Evolutionary conservation across 177 flowering plant species (phyloP).

Genomic region (Tripterygium wilfordii): DNA sequence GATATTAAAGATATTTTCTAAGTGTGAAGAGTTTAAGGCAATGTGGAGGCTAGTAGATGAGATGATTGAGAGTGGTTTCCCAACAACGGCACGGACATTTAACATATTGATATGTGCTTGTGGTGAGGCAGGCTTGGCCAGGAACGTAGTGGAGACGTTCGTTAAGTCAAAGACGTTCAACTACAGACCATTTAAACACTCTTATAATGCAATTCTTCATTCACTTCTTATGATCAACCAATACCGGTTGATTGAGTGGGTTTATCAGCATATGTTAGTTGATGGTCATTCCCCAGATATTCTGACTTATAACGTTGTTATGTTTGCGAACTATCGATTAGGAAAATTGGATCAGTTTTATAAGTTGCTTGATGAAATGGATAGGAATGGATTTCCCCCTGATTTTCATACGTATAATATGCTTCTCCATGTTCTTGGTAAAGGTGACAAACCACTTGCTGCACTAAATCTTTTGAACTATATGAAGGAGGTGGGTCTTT

Average conservation of each 20-base stretch:
- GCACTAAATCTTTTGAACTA: constrained; percentile 67
- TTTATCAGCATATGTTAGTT: constrained; percentile 64
- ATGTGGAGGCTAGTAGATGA: constrained; percentile 84
- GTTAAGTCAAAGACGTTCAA: constrained; percentile 67
- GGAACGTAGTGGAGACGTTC: constrained; percentile 70
- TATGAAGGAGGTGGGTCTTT: constrained; percentile 71
- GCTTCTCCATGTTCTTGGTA: constrained; percentile 76
- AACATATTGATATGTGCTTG: constrained; percentile 78
- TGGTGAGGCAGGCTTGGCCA: constrained; percentile 67
- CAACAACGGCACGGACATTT: constrained; percentile 68
- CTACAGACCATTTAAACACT: constrained; percentile 71
- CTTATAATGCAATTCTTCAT: constrained; percentile 76
- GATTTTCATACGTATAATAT: constrained; percentile 82
- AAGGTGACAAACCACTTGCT: constrained; percentile 59
- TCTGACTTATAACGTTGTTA: constrained; percentile 65
- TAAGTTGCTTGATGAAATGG: constrained; percentile 70
- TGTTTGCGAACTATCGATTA: constrained; percentile 62
- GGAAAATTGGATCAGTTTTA: constrained; percentile 68
- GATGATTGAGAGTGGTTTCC: constrained; percentile 72
- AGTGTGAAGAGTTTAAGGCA: constrained; percentile 63
- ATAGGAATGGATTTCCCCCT: constrained; percentile 49
- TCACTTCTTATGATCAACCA: constrained; percentile 51
- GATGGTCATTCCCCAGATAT: constrained; percentile 62
- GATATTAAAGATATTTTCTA: constrained; percentile 75
- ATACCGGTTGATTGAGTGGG: constrained; percentile 84